These are phyloP conservation scores for Naumovozyma baii DNA, from an alignment of 805 yeast species.

Conservation along the genomic window DNA sequence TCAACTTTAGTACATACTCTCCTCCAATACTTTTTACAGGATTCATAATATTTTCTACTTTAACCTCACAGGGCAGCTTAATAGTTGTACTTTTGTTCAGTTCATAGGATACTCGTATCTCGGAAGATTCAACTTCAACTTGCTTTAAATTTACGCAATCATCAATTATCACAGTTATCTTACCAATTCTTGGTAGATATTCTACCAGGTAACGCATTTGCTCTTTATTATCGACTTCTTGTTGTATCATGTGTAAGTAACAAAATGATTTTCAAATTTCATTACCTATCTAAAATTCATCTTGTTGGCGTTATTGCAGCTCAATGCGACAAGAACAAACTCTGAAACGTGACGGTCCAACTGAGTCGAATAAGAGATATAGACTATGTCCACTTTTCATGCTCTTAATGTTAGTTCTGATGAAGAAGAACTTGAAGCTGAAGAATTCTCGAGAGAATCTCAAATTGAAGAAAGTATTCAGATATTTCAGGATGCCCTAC, in stretches of 20 bases:
- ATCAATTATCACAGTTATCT: not conserved
- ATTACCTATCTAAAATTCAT: too few relatives aligned
- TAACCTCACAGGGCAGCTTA: not conserved
- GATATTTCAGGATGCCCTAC: conserved; percentile 61
- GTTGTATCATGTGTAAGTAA: too few relatives aligned
- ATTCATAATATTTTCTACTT: not conserved
- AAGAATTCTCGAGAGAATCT: conserved; percentile 83
- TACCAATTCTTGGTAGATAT: conserved; percentile 7
- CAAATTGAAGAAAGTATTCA: conserved; percentile 81
- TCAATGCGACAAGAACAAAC: too few relatives aligned
- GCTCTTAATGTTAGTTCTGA: conserved; percentile 76
- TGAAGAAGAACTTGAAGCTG: conserved; percentile 57
- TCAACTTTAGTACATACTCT: conserved; percentile 7
- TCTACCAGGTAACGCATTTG: conserved; percentile 7
- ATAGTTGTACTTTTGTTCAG: not conserved
- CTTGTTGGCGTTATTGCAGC: too few relatives aligned
- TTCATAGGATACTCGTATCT: not conserved
- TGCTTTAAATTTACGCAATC: not conserved
- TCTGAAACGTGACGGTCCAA: too few relatives aligned
- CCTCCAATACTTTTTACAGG: conserved; percentile 1
- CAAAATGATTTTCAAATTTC: too few relatives aligned
- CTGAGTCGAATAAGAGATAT: too few relatives aligned
- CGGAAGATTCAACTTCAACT: not conserved
- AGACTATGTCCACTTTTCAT: conserved; percentile 50
- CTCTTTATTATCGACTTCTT: not conserved